Evolutionary conservation across 2,329 filamentous ascomycete genomes (phyloP), one percentile per base, ranked within the genome.

Genomic region (Teratosphaeria viscida): DNA sequence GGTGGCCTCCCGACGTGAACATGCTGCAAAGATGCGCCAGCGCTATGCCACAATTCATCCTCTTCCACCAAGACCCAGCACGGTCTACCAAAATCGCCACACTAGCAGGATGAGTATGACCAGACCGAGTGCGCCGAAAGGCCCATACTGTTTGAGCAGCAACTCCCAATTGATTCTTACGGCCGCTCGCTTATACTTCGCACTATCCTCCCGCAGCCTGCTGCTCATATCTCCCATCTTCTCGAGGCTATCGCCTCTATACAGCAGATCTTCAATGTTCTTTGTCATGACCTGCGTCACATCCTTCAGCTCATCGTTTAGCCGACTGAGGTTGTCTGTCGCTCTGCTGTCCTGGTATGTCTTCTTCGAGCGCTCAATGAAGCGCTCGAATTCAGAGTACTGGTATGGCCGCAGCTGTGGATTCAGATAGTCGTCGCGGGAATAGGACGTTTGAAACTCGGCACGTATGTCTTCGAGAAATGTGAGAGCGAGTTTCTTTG

Each of bases 201-300:
- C 90, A 73, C 88, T 94, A 72, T 99, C 94, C 73, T 99, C 94
- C 64, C 90, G 81, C 72, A 99, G 76, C 63, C 92, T 52, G 37
- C 55, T 60, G 69, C 89, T 95, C 72, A 96, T 88, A 78, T 97
- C 92, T 62, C 94, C 92, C 94, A 99, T 99, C 70, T 91, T 84
- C 77, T 99, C 94, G 66, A 99, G 77, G 69, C 87, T 94, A 73
- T 99, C 94, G 32, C 94, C 94, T 63, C 95, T 82, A 74, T 99
- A 99, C 57, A 99, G 79, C 71, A 99, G 78, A 74, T 99, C 94
- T 80, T 99, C 94, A 67, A 99, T 97, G 75, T 99, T 99, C 84
- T 97, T 97, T 59, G 92, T 97, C 95, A 99, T 99, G 71, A 99
- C 92, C 78, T 96, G 92, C 1, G 94, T 97, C 59, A 99, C 95